phyloP scores from a whole-genome alignment of 2,329 filamentous ascomycete genomes.

The Alternaria postmessia region DNA sequence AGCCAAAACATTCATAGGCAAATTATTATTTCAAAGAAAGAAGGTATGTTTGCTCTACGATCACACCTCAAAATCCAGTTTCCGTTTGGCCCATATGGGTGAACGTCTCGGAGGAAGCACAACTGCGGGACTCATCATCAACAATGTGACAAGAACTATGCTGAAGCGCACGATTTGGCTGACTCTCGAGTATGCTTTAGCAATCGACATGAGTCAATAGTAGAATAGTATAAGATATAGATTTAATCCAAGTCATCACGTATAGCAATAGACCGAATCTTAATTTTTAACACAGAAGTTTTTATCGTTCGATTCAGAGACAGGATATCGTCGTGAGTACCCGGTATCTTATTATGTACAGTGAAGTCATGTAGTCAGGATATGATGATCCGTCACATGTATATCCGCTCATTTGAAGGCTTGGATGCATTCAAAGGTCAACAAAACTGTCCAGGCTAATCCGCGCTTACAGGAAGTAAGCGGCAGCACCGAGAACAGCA shows the following conservation, averaged over 20 bases:
- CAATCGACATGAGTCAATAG: neutral
- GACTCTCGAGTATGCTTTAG: neutral
- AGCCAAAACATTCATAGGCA: neutral
- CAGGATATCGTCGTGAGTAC: neutral
- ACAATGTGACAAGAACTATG: neutral
- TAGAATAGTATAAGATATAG: neutral
- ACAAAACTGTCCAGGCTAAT: neutral
- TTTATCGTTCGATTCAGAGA: neutral
- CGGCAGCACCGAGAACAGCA: constrained; percentile 12
- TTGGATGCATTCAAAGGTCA: neutral
- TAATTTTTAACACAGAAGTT: neutral
- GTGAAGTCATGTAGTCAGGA: neutral
- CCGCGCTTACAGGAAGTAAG: constrained; percentile 11
- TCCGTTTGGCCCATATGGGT: neutral
- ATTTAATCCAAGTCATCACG: no score
- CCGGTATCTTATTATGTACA: neutral
- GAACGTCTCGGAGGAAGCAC: neutral
- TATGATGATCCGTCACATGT: neutral
- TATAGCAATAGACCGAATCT: neutral
- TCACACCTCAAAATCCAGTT: neutral
- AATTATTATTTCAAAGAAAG: neutral
- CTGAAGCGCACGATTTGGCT: neutral
- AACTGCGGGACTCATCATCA: neutral
- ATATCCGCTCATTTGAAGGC: neutral
- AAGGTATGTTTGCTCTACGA: neutral